These are phyloP conservation scores for Alternaria dauci DNA, from an alignment of 2,329 filamentous ascomycete genomes.

Conservation along the genomic window DNA sequence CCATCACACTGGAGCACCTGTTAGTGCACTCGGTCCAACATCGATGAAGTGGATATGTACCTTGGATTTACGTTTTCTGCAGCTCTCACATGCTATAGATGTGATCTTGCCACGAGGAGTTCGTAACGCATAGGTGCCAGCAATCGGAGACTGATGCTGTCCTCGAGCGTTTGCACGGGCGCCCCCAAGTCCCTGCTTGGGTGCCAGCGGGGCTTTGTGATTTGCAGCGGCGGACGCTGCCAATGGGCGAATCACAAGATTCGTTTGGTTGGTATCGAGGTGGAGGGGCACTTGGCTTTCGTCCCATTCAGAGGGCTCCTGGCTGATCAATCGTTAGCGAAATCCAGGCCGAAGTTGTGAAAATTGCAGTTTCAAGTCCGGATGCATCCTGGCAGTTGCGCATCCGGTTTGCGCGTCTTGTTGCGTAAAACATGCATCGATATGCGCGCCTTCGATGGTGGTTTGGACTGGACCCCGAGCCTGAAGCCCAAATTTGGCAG, in stretches of 20 bases:
- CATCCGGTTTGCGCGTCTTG: conserved; percentile 19
- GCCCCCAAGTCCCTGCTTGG: conserved; percentile 47
- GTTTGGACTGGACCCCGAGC: conserved; percentile 25
- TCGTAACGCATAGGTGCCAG: conserved; percentile 48
- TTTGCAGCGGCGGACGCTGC: conserved; percentile 32
- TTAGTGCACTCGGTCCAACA: conserved; percentile 17
- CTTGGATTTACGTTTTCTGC: conserved; percentile 52
- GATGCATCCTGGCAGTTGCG: conserved; percentile 1
- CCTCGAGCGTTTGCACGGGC: conserved; percentile 40
- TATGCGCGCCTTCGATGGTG: conserved; percentile 30
- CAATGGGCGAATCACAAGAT: conserved; percentile 42
- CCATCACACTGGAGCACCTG: conserved; percentile 44
- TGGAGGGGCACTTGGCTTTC: conserved; percentile 40
- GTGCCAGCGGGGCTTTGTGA: conserved; percentile 49
- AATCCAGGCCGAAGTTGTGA: conserved; percentile 10
- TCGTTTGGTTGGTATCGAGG: conserved; percentile 40
- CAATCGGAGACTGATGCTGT: conserved; percentile 48
- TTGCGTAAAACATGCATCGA: conserved; percentile 24
- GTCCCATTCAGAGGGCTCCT: conserved; percentile 43
- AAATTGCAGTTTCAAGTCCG: conserved; percentile 16
- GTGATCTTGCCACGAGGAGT: conserved; percentile 52
- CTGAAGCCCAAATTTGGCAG: conserved; percentile 14
- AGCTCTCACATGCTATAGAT: conserved; percentile 52
- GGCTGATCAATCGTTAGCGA: conserved; percentile 40
- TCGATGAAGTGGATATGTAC: conserved; percentile 21